These are phyloP conservation scores for Pseudogymnoascus sp. DNA, from an alignment of 2,329 filamentous ascomycete species.

Conservation along the genomic window DNA sequence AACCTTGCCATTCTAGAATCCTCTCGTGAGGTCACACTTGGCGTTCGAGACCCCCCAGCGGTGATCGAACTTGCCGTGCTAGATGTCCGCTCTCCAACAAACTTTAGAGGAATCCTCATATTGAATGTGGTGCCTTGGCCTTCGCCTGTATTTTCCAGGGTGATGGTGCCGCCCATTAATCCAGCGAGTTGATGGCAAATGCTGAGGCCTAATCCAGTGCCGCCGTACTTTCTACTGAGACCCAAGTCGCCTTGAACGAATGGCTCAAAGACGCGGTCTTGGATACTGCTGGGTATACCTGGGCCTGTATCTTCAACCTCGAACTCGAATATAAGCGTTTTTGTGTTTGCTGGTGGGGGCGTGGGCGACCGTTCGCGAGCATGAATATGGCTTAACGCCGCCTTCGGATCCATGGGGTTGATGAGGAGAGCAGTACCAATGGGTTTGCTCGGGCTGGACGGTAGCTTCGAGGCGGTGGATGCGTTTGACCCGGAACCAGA, in stretches of 20 bases:
- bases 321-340: conserved; percentile 71
- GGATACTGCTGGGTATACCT: conserved; percentile 70
- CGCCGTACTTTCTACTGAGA: conserved; percentile 81
- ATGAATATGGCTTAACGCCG: conserved; percentile 24
- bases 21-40: not conserved
- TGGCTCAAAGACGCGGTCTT: conserved; percentile 80
- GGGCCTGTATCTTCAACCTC: conserved; percentile 84
- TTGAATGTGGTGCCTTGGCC: conserved; percentile 60
- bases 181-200: conserved; percentile 81
- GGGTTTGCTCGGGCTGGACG: conserved; percentile 24
- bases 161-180: conserved; percentile 73
- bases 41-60: not conserved
- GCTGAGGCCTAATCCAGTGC: conserved; percentile 77
- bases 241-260: conserved; percentile 91
- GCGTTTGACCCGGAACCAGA: conserved; percentile 35
- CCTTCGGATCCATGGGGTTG: conserved; percentile 46
- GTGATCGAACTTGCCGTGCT: conserved; percentile 18
- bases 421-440: conserved; percentile 49
- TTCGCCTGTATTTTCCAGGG: conserved; percentile 55
- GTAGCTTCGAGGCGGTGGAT: conserved; percentile 40
- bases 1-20: not conserved
- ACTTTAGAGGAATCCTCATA: conserved; percentile 73
- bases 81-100: conserved; percentile 55
- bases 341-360: conserved; percentile 52
- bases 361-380: conserved; percentile 49